phyloP scores from a whole-genome alignment of 306 rosid genomes.

The Quercus glauca region DNA sequence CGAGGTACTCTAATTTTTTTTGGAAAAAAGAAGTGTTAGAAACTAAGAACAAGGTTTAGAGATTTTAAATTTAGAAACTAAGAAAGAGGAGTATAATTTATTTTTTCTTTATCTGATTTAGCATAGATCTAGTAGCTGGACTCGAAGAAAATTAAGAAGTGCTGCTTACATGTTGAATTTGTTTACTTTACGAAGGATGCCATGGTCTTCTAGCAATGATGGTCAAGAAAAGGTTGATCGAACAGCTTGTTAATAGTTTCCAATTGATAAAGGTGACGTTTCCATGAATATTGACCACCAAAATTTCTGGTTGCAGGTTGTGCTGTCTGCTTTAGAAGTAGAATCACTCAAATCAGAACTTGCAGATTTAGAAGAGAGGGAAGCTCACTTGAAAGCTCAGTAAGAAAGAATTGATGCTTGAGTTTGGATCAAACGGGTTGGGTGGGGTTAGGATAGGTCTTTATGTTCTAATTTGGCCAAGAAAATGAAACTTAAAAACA shows the following conservation, averaged over 20 bases:
- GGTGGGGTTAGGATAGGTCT: not conserved
- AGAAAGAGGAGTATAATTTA: constrained; percentile 18
- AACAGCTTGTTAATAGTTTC: not conserved
- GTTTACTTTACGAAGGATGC: constrained; percentile 52
- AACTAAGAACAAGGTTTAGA: not conserved
- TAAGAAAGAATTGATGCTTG: constrained; percentile 38
- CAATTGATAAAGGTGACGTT: constrained; percentile 12
- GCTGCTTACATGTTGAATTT: constrained; percentile 66
- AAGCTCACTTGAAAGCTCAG: constrained; percentile 87
- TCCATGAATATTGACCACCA: constrained; percentile 21
- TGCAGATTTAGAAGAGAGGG: constrained; percentile 80
- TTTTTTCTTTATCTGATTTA: constrained; percentile 38
- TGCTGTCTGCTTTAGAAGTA: constrained; percentile 58
- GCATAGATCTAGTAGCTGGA: constrained; percentile 41
- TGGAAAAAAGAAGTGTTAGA: constrained; percentile 9
- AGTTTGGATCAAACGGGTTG: not conserved
- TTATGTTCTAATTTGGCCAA: not conserved
- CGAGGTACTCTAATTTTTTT: constrained; percentile 32
- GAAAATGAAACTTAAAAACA: not conserved
- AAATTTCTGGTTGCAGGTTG: constrained; percentile 47
- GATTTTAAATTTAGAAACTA: constrained; percentile 10
- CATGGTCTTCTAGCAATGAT: constrained; percentile 51
- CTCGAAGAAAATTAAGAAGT: constrained; percentile 43
- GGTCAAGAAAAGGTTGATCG: constrained; percentile 67
- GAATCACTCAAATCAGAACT: constrained; percentile 81